Evolutionary conservation across 2,329 filamentous ascomycete species (phyloP).

Genomic region (Trichoderma citrinoviride): DNA sequence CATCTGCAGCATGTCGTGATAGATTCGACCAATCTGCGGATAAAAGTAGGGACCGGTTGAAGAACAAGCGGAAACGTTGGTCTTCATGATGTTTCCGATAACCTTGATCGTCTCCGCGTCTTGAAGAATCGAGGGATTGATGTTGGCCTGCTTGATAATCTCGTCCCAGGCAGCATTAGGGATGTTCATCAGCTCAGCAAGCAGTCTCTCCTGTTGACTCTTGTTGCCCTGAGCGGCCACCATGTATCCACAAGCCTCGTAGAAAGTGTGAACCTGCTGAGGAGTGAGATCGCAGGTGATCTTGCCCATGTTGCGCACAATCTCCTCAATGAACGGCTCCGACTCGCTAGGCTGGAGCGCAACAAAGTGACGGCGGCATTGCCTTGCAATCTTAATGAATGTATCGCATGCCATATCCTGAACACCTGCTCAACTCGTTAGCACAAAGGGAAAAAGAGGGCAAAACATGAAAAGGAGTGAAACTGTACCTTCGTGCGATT

Average conservation of each 20-base stretch:
- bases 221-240: conserved; percentile 97
- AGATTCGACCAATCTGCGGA: conserved; percentile 95
- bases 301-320: conserved; percentile 90
- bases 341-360: conserved; percentile 89
- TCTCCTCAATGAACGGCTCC: conserved; percentile 98
- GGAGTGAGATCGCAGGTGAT: conserved; percentile 94
- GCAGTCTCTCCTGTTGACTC: conserved; percentile 85
- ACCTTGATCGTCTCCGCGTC: conserved; percentile 96
- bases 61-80: conserved; percentile 96
- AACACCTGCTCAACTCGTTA: conserved; percentile 57
- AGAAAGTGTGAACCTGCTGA: conserved; percentile 98
- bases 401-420: conserved; percentile 99
- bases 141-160: conserved; percentile 85
- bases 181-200: conserved; percentile 87
- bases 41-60: conserved; percentile 98
- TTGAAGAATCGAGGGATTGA: conserved; percentile 81
- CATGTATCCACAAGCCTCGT: conserved; percentile 99
- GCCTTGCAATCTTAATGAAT: conserved; percentile 99
- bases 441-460: conserved; percentile 16
- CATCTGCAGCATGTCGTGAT: conserved; percentile 98
- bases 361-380: conserved; percentile 96
- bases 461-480: background rate
- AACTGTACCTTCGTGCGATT: conserved; percentile 83
- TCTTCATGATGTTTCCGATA: conserved; percentile 99
- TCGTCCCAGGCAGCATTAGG: conserved; percentile 94